A percentile compares a stretch with the other conserved stretches of the same genome.
These are phyloP conservation scores for Candida corydali DNA, from an alignment of 805 yeast species.

Conservation along the genomic window DNA sequence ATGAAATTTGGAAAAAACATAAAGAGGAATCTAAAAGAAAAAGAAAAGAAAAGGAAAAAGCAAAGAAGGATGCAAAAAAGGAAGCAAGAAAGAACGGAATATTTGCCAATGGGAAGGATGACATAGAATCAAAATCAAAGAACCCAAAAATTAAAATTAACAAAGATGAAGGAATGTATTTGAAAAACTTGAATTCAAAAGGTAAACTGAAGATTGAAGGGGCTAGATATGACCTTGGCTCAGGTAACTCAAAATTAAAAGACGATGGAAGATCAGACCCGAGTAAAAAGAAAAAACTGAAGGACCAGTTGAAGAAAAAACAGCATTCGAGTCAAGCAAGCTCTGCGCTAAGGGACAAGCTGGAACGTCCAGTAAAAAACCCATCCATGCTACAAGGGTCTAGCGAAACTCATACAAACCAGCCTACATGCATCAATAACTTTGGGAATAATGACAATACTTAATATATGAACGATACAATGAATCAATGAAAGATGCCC, in stretches of 20 bases:
- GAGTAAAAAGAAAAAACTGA: not conserved
- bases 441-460: no score
- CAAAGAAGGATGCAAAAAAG: constrained; percentile 11
- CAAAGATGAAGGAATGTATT: not conserved
- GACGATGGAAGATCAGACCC: no score
- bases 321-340: no score
- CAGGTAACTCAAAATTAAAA: no score
- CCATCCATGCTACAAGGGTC: no score
- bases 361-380: no score
- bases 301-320: not conserved
- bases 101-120: not conserved
- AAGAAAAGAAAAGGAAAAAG: constrained; percentile 8
- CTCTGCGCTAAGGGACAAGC: no score
- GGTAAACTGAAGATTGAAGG: not conserved
- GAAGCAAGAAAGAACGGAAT: constrained; percentile 8
- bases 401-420: no score
- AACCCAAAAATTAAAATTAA: not conserved
- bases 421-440: no score
- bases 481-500: no score
- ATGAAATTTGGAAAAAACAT: constrained; percentile 10
- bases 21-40: constrained; percentile 9
- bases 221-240: no score
- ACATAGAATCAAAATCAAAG: not conserved
- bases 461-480: no score
- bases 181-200: not conserved